phyloP scores from a whole-genome alignment of 805 yeast species.

The Hermanozyma aechmeae region DNA sequence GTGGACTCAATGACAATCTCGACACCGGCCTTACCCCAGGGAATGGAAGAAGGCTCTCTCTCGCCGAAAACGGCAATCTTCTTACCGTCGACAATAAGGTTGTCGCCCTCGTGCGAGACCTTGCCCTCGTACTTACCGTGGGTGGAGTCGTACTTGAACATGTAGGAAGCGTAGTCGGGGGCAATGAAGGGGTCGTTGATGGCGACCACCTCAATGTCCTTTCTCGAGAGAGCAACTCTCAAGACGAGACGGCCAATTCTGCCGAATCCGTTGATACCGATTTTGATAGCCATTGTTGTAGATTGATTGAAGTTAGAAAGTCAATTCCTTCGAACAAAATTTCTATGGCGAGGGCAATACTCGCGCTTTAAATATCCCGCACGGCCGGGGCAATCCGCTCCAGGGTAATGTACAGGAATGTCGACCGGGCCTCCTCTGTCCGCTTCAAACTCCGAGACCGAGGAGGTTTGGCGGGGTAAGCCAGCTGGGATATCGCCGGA shows the following conservation, averaged over 20 bases:
- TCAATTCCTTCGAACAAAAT: too few relatives aligned
- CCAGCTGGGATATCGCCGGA: too few relatives aligned
- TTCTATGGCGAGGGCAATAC: too few relatives aligned
- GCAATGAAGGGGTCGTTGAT: conserved; percentile 88
- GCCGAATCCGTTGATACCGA: conserved; percentile 94
- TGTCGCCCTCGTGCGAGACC: conserved; percentile 49
- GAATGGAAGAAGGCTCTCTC: conserved; percentile 77
- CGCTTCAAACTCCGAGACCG: too few relatives aligned
- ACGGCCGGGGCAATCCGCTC: too few relatives aligned
- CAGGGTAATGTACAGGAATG: too few relatives aligned
- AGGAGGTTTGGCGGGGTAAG: too few relatives aligned
- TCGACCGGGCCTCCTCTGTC: too few relatives aligned
- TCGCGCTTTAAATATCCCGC: too few relatives aligned
- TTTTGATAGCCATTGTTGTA: conserved; percentile 46
- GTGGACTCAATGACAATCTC: conserved; percentile 89
- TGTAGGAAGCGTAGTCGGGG: conserved; percentile 86
- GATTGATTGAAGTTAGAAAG: conserved; percentile 4
- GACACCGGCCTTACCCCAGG: conserved; percentile 81
- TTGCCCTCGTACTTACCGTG: conserved; percentile 80
- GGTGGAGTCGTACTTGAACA: conserved; percentile 93
- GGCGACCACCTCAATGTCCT: conserved; percentile 75
- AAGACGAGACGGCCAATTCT: conserved; percentile 87
- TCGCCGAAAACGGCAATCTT: conserved; percentile 64
- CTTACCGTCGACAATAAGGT: conserved; percentile 61
- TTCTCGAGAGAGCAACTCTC: conserved; percentile 69